Evolutionary conservation across 1,284 basidiomycete species (phyloP).

Genomic region (Malassezia sympodialis): DNA sequence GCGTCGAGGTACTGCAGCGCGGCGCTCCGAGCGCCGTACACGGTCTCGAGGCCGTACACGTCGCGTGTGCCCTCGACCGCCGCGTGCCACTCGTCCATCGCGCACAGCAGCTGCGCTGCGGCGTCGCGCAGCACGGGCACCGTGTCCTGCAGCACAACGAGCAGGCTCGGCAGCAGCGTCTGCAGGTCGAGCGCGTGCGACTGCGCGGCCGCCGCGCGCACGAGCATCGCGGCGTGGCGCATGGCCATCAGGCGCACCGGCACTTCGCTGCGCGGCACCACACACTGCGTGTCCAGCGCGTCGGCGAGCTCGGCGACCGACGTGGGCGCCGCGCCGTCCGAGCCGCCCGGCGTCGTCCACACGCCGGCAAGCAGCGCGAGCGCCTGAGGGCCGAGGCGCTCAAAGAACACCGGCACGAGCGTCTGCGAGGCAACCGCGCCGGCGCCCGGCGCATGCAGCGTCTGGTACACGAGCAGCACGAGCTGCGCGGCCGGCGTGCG

Average conservation of each 20-base stretch:
- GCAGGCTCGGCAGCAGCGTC: constrained; percentile 55
- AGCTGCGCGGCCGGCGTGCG: constrained; percentile 8
- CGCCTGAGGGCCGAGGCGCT: neutral
- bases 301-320: constrained; percentile 11
- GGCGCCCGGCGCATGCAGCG: constrained; percentile 10
- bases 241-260: constrained; percentile 66
- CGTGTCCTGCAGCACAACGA: constrained; percentile 6
- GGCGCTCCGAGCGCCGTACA: constrained; percentile 62
- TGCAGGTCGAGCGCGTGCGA: constrained; percentile 20
- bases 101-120: constrained; percentile 56
- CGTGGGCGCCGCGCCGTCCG: neutral
- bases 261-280: constrained; percentile 61
- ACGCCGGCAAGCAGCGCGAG: constrained; percentile 13
- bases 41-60: constrained; percentile 69
- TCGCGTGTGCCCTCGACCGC: constrained; percentile 51
- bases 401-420: constrained; percentile 11
- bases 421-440: neutral
- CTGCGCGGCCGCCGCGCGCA: neutral
- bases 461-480: constrained; percentile 8
- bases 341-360: constrained; percentile 2
- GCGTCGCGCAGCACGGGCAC: constrained; percentile 64
- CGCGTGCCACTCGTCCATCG: constrained; percentile 49
- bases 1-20: constrained; percentile 67
- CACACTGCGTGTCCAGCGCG: constrained; percentile 50
- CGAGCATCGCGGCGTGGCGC: constrained; percentile 5